Percentiles rank a stretch among this genome's conserved stretches.
Conservation (phyloP, 1,284 basidiomycete genomes). For the Ganoderma resinaceum region DNA sequence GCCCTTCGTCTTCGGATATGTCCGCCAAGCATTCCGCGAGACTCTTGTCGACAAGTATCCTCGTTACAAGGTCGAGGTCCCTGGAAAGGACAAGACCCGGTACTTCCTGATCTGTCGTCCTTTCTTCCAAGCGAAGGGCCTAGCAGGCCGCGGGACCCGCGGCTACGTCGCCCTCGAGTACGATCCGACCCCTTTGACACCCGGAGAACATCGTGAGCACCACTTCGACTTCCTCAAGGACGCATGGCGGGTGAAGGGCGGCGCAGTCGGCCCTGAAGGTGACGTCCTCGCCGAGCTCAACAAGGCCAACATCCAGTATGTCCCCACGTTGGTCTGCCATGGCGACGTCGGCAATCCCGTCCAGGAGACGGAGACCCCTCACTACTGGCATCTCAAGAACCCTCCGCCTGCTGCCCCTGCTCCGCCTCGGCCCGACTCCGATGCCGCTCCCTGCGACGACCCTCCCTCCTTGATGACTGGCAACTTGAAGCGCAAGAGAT, state of each 20-base stretch:
- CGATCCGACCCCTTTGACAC: too few species aligned
- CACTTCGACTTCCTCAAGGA: slow-evolving; percentile 15
- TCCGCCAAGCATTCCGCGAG: neutral
- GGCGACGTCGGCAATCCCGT: slow-evolving; percentile 4
- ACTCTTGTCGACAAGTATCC: neutral
- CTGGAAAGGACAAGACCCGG: neutral
- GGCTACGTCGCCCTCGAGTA: slow-evolving; percentile 14
- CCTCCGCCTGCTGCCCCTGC: neutral
- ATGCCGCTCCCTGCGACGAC: too few species aligned
- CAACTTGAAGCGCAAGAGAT: too few species aligned
- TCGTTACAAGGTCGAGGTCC: neutral
- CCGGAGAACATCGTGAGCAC: too few species aligned
- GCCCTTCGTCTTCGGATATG: neutral
- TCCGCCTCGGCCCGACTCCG: too few species aligned
- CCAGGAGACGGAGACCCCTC: neutral
- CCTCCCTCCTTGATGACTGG: too few species aligned
- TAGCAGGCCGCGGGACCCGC: slow-evolving; percentile 13
- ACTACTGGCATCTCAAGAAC: neutral
- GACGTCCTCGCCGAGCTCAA: neutral
- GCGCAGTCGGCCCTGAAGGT: neutral
- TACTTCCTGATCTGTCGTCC: slow-evolving; percentile 15
- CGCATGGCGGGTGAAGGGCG: slow-evolving; percentile 9
- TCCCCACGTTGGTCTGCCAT: slow-evolving; percentile 9
- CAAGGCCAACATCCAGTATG: neutral
- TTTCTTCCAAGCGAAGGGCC: neutral